Conservation (phyloP, 23 red algal genomes). For the Chondrus crispus region DNA sequence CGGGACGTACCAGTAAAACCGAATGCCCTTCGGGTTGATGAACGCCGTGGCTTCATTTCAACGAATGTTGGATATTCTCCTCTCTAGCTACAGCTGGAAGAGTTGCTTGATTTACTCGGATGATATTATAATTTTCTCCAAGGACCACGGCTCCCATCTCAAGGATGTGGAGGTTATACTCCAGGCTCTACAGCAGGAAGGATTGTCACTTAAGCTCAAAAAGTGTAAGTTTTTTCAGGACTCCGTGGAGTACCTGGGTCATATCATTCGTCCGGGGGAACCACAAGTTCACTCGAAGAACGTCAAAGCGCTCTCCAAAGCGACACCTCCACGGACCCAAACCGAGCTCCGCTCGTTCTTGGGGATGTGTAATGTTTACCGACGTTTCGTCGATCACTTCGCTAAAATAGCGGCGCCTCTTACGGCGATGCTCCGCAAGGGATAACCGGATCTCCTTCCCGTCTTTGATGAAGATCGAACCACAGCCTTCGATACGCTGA, state of each 20-base stretch:
- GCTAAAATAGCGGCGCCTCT: not conserved
- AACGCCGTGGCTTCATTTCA: not conserved
- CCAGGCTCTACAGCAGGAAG: not conserved
- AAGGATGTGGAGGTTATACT: not conserved
- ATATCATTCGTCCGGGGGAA: not conserved
- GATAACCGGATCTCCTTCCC: not conserved
- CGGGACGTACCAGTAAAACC: not conserved
- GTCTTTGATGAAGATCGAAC: not conserved
- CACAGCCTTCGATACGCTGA: not conserved
- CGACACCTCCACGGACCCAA: not conserved
- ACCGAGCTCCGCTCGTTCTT: not conserved
- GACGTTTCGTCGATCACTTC: not conserved
- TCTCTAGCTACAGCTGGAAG: not conserved
- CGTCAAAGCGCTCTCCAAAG: not conserved
- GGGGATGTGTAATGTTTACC: conserved; percentile 4
- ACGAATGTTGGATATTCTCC: not conserved
- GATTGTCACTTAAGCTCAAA: not conserved
- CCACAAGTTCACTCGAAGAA: not conserved
- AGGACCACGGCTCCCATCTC: not conserved
- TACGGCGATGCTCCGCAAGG: not conserved
- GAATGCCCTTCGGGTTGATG: conserved; percentile 18
- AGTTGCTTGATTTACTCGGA: not conserved
- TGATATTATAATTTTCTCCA: conserved; percentile 12
- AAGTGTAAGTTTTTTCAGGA: not conserved
- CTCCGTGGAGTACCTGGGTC: conserved; percentile 15